Percentiles rank a stretch among this genome's conserved stretches.
Evolutionary conservation across 2,329 filamentous ascomycete species (phyloP).

Genomic region (Taxawa tesnikishii): DNA sequence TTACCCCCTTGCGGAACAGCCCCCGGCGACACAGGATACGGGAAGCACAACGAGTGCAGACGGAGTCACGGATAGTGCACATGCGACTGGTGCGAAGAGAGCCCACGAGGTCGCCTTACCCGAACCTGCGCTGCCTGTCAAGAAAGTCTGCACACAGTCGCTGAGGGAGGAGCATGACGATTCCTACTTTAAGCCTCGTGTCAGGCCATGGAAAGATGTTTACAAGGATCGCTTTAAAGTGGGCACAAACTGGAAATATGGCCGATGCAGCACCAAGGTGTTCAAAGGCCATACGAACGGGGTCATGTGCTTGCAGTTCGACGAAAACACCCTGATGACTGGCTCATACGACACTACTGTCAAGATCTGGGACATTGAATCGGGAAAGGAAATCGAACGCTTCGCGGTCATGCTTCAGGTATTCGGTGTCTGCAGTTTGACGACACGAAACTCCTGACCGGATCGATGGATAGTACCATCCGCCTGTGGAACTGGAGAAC

Average conservation of each 20-base stretch:
- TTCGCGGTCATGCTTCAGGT: conserved; percentile 69
- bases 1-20: conserved; percentile 34
- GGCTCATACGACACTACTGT: conserved; percentile 92
- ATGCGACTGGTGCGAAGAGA: conserved; percentile 7
- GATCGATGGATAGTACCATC: conserved; percentile 75
- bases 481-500: conserved; percentile 97
- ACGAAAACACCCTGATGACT: conserved; percentile 82
- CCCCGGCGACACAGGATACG: not conserved
- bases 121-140: conserved; percentile 12
- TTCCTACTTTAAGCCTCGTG: conserved; percentile 35
- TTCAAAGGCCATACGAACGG: conserved; percentile 85
- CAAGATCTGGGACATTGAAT: conserved; percentile 93
- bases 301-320: conserved; percentile 67
- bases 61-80: not conserved
- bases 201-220: conserved; percentile 85
- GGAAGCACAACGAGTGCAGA: no score
- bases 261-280: conserved; percentile 70
- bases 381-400: conserved; percentile 75
- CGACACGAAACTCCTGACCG: conserved; percentile 80
- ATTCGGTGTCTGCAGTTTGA: conserved; percentile 90
- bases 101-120: conserved; percentile 5
- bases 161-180: conserved; percentile 14
- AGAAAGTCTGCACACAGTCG: conserved; percentile 21
- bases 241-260: conserved; percentile 95
- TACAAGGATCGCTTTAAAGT: conserved; percentile 94